Evolutionary conservation across 345 rosid genomes (phyloP).

Genomic region (Citrus trifoliata): DNA sequence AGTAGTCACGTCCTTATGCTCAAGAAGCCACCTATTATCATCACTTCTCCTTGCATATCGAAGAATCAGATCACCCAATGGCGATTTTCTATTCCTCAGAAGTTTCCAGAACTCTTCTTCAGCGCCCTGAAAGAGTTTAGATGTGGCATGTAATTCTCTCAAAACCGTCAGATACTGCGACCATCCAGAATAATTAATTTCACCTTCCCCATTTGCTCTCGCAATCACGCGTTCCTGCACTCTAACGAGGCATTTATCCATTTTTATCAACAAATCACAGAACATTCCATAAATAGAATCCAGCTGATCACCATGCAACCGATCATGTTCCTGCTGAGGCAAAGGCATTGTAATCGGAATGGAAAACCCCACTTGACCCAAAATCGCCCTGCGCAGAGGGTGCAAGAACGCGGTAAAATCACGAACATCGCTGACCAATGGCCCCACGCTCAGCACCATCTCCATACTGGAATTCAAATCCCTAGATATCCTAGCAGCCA

Average conservation of each 20-base stretch:
- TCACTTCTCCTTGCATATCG: conserved; percentile 63
- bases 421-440: conserved; percentile 43
- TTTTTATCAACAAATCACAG: conserved; percentile 34
- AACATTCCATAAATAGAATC: conserved; percentile 47
- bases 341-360: conserved; percentile 44
- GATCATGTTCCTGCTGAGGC: conserved; percentile 25
- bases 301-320: conserved; percentile 36
- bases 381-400: conserved; percentile 44
- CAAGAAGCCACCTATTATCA: conserved; percentile 81
- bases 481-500: conserved; percentile 47
- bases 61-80: conserved; percentile 52
- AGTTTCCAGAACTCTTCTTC: conserved; percentile 49
- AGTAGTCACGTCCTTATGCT: conserved; percentile 66
- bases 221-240: conserved; percentile 36
- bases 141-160: conserved; percentile 63
- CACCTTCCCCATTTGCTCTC: conserved; percentile 39
- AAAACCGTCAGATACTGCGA: conserved; percentile 69
- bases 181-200: conserved; percentile 33
- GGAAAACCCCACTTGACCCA: conserved; percentile 18
- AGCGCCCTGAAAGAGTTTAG: conserved; percentile 52
- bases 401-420: conserved; percentile 62
- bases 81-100: conserved; percentile 42
- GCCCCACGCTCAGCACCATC: conserved; percentile 28
- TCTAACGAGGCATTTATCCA: conserved; percentile 51
- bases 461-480: conserved; percentile 36